A percentile compares a stretch with the other conserved stretches of the same genome.
These are phyloP conservation scores for Astragalus membranaceus DNA, from an alignment of 306 rosid genomes.

Conservation along the genomic window DNA sequence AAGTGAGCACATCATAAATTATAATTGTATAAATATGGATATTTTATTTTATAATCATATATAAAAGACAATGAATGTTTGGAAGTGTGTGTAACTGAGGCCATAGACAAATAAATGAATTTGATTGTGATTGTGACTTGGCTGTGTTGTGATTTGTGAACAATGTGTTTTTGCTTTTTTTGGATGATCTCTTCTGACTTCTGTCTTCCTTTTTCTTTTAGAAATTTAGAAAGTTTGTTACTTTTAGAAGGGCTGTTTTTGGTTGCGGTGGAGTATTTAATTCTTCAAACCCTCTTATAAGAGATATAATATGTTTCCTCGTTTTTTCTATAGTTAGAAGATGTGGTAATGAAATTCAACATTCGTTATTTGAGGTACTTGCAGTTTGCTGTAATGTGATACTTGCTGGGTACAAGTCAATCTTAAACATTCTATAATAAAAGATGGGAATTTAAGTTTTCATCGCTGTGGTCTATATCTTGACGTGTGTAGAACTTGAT, in stretches of 20 bases:
- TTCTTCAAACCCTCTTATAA: neutral
- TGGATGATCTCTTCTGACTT: neutral
- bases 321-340: neutral
- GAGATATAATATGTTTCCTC: neutral
- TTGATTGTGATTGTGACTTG: constrained; percentile 1
- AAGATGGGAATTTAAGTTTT: neutral
- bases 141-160: neutral
- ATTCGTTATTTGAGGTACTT: neutral
- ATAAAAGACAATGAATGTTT: neutral
- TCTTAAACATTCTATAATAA: neutral
- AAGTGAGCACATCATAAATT: neutral
- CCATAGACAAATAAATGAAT: neutral
- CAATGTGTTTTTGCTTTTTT: neutral
- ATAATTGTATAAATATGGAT: neutral
- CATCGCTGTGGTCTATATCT: neutral
- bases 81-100: neutral
- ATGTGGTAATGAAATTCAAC: neutral
- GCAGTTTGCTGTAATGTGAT: neutral
- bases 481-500: neutral
- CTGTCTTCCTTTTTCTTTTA: neutral
- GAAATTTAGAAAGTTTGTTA: neutral
- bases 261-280: neutral
- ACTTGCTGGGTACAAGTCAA: neutral
- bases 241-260: neutral
- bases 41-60: neutral